Percentiles rank a stretch among this genome's conserved stretches.
Conservation (phyloP, 345 rosid genomes). For the Cardamine occulta region DNA sequence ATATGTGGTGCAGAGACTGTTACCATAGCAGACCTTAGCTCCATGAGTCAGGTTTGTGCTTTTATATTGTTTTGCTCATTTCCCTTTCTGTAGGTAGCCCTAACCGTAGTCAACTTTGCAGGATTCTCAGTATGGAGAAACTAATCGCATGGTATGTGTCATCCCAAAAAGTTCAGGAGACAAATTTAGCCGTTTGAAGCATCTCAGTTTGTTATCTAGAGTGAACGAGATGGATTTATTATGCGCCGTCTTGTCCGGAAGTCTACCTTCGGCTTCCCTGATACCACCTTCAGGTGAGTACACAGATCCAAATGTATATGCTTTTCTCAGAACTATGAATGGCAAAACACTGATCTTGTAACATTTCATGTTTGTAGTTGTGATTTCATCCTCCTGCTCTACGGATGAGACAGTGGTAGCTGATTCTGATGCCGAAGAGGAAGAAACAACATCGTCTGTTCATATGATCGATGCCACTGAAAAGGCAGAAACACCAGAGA, state of each 20-base stretch:
- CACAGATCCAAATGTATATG: constrained; percentile 4
- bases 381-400: constrained; percentile 90
- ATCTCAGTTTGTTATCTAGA: constrained; percentile 59
- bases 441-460: constrained; percentile 54
- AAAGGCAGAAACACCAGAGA: constrained; percentile 42
- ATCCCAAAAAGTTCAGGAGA: constrained; percentile 58
- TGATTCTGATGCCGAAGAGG: constrained; percentile 75
- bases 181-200: constrained; percentile 51
- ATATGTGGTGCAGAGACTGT: constrained; percentile 66
- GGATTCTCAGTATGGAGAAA: constrained; percentile 58
- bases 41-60: constrained; percentile 68
- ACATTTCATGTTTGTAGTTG: constrained; percentile 52
- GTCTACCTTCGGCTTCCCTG: constrained; percentile 60
- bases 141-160: constrained; percentile 53
- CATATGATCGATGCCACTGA: constrained; percentile 39
- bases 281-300: constrained; percentile 63
- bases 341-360: constrained; percentile 20
- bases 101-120: constrained; percentile 38
- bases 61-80: constrained; percentile 14
- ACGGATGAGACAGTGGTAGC: constrained; percentile 95
- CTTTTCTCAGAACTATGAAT: constrained; percentile 14
- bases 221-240: constrained; percentile 73
- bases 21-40: constrained; percentile 53
- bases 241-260: constrained; percentile 70
- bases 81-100: constrained; percentile 21